These are phyloP conservation scores for Phytopythium vexans DNA, from an alignment of 352 stramenopile species.

Conservation along the genomic window DNA sequence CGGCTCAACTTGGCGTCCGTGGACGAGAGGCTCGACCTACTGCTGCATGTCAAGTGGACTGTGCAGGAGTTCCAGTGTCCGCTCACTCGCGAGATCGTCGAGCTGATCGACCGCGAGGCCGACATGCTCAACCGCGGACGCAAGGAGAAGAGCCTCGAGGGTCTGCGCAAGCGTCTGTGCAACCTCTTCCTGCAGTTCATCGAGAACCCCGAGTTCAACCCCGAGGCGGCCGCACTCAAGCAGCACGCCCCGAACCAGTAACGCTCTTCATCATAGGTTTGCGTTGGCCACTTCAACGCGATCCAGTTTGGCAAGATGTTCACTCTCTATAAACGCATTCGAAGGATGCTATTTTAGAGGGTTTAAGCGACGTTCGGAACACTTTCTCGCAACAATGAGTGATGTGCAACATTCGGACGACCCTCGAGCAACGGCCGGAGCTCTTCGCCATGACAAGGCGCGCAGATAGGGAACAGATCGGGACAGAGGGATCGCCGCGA, in stretches of 20 bases:
- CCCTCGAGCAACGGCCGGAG: too few relatives aligned
- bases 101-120: constrained; percentile 91
- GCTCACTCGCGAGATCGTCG: constrained; percentile 88
- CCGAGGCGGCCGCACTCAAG: constrained; percentile 71
- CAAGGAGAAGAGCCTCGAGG: constrained; percentile 73
- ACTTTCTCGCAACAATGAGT: too few relatives aligned
- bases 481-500: too few relatives aligned
- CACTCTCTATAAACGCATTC: too few relatives aligned
- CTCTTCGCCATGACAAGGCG: too few relatives aligned
- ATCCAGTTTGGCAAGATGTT: too few relatives aligned
- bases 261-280: too few relatives aligned
- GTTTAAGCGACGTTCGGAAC: too few relatives aligned
- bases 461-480: too few relatives aligned
- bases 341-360: too few relatives aligned
- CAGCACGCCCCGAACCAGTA: constrained; percentile 13
- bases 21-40: constrained; percentile 87
- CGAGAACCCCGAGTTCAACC: constrained; percentile 93
- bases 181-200: constrained; percentile 93
- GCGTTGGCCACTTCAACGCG: too few relatives aligned
- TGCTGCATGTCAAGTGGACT: constrained; percentile 93
- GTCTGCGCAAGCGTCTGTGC: constrained; percentile 78
- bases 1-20: constrained; percentile 47
- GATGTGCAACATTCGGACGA: too few relatives aligned
- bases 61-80: constrained; percentile 90
- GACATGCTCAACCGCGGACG: constrained; percentile 90